Percentiles rank a stretch among this genome's conserved stretches.
These are phyloP conservation scores for Periconia sp. DNA, from an alignment of 2,329 filamentous ascomycete species.

Conservation along the genomic window DNA sequence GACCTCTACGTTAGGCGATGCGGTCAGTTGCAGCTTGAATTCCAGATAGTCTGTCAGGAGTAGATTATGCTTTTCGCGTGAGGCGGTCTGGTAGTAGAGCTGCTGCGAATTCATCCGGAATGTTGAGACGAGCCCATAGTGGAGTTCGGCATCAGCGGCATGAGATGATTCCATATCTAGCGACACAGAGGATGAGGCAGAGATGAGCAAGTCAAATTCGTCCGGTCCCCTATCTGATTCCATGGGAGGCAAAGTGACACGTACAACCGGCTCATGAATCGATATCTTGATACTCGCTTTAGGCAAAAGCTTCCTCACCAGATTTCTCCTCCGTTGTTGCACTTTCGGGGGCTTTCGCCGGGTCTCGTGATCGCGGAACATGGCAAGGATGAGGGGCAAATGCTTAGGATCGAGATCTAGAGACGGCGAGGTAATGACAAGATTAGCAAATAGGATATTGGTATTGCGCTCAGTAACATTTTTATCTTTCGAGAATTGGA, in stretches of 20 bases:
- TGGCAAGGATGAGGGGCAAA: slow-evolving; percentile 80
- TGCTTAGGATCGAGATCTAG: slow-evolving; percentile 92
- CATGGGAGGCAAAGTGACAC: slow-evolving; percentile 85
- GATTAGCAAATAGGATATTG: slow-evolving; percentile 95
- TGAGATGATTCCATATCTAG: slow-evolving; percentile 96
- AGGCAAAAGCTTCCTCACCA: slow-evolving; percentile 89
- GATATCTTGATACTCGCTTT: slow-evolving; percentile 96
- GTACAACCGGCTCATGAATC: slow-evolving; percentile 92
- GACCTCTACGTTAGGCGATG: slow-evolving; percentile 84
- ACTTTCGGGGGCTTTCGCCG: slow-evolving; percentile 29
- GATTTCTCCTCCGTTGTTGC: slow-evolving; percentile 56
- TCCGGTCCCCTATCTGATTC: slow-evolving; percentile 64
- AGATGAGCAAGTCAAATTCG: slow-evolving; percentile 95
- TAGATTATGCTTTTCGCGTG: slow-evolving; percentile 82
- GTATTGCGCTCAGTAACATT: slow-evolving; percentile 86
- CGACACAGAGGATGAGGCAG: slow-evolving; percentile 90
- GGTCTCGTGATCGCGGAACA: slow-evolving; percentile 63
- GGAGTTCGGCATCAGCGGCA: slow-evolving; percentile 78
- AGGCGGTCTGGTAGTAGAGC: slow-evolving; percentile 91
- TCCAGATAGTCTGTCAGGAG: slow-evolving; percentile 89
- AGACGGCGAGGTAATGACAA: slow-evolving; percentile 94
- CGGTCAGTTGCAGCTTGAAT: slow-evolving; percentile 82
- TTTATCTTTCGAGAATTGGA: slow-evolving; percentile 74
- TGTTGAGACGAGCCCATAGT: slow-evolving; percentile 85
- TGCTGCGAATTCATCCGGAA: slow-evolving; percentile 85